Percentiles rank a stretch among this genome's conserved stretches.
phyloP scores from a whole-genome alignment of 805 yeast species.

The Candida caryicola region DNA sequence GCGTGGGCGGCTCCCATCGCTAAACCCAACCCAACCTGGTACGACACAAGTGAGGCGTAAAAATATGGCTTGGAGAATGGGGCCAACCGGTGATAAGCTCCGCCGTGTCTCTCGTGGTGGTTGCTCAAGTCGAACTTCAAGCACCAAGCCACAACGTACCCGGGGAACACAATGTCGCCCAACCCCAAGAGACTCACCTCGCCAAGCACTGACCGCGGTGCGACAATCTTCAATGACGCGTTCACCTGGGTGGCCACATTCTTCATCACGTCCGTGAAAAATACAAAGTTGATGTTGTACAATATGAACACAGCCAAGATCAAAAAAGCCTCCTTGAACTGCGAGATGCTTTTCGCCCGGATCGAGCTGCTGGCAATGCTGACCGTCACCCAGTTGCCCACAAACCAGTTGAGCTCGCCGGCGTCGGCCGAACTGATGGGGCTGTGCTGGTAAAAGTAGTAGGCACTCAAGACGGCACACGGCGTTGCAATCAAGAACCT shows the following conservation, averaged over 20 bases:
- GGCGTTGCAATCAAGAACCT: slow-evolving; percentile 16
- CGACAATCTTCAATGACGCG: slow-evolving; percentile 50
- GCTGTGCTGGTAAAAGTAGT: slow-evolving; percentile 14
- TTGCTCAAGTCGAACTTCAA: slow-evolving; percentile 51
- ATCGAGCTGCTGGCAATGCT: slow-evolving; percentile 46
- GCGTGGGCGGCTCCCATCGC: slow-evolving; percentile 42
- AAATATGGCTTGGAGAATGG: slow-evolving; percentile 47
- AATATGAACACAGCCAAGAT: slow-evolving; percentile 50
- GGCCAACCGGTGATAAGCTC: slow-evolving; percentile 38
- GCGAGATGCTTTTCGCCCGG: slow-evolving; percentile 34
- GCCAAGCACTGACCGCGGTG: slow-evolving; percentile 34
- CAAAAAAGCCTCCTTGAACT: slow-evolving; percentile 45
- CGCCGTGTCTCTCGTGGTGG: slow-evolving; percentile 14
- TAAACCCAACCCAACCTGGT: slow-evolving; percentile 42
- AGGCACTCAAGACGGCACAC: slow-evolving; percentile 9
- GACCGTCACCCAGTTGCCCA: slow-evolving; percentile 42
- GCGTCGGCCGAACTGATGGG: slow-evolving; percentile 8
- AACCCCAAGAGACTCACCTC: slow-evolving; percentile 50
- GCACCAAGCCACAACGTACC: slow-evolving; percentile 49
- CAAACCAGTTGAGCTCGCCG: slow-evolving; percentile 41
- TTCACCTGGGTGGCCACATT: slow-evolving; percentile 56
- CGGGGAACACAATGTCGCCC: slow-evolving; percentile 68
- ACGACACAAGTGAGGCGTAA: slow-evolving; percentile 42
- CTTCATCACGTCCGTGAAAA: slow-evolving; percentile 58
- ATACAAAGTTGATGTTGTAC: slow-evolving; percentile 68